phyloP scores from a whole-genome alignment of 768 basidiomycete genomes.

The Rhizopogon vinicolor region DNA sequence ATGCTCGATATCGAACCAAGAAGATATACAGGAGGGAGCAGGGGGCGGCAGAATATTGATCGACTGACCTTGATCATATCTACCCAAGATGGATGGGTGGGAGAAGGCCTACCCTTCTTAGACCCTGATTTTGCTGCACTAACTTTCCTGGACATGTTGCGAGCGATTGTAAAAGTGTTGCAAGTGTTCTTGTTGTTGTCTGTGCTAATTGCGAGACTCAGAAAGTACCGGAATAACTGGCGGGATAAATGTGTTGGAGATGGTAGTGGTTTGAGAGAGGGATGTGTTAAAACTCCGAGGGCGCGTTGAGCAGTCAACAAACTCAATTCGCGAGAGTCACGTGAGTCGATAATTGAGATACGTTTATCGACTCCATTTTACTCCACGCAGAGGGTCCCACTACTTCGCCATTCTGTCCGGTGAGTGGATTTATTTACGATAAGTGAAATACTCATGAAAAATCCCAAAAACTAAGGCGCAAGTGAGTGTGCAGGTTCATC shows the following conservation, averaged over 20 bases:
- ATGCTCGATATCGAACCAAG: slow-evolving; percentile 3
- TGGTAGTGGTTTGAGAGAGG: slow-evolving; percentile 45
- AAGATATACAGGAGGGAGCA: slow-evolving; percentile 11
- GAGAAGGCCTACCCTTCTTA: slow-evolving; percentile 26
- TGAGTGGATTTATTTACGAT: background rate
- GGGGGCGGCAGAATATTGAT: slow-evolving; percentile 7
- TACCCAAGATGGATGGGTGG: slow-evolving; percentile 51
- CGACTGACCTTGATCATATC: slow-evolving; percentile 77
- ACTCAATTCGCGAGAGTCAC: slow-evolving; percentile 35
- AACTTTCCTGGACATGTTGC: slow-evolving; percentile 41
- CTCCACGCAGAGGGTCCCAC: slow-evolving; percentile 3
- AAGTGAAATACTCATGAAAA: background rate
- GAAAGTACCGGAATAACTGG: slow-evolving; percentile 9
- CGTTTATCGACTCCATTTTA: slow-evolving; percentile 10
- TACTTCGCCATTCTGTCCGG: slow-evolving; percentile 1
- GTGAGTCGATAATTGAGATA: slow-evolving; percentile 31
- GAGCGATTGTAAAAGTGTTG: slow-evolving; percentile 7
- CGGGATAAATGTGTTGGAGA: slow-evolving; percentile 27
- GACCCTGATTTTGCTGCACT: slow-evolving; percentile 40
- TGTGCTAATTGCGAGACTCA: slow-evolving; percentile 11
- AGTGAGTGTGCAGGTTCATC: background rate
- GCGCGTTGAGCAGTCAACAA: slow-evolving; percentile 36
- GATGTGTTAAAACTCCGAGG: slow-evolving; percentile 37
- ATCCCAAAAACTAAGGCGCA: background rate
- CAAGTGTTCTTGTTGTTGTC: slow-evolving; percentile 13